Conservation (phyloP, 2,329 filamentous ascomycete species). For the Penicillium sclerotiorum region DNA sequence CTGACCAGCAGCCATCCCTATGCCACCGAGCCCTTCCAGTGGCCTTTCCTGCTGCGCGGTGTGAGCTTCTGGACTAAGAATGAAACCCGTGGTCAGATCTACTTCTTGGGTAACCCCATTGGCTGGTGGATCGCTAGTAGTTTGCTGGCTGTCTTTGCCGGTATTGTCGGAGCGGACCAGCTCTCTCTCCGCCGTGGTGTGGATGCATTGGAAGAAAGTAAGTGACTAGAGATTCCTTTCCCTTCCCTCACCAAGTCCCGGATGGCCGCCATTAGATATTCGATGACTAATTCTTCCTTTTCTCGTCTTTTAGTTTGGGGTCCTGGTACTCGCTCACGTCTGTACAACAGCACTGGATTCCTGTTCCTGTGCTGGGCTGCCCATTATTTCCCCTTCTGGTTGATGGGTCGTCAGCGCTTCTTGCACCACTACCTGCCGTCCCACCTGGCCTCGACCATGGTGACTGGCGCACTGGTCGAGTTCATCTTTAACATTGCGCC, state of each 20-base stretch:
- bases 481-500: constrained; percentile 95
- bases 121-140: constrained; percentile 97
- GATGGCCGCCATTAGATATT: not conserved
- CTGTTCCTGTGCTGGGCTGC: constrained; percentile 98
- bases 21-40: constrained; percentile 90
- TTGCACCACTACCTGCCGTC: constrained; percentile 96
- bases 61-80: constrained; percentile 99
- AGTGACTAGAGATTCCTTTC: constrained; percentile 48
- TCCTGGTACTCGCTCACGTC: constrained; percentile 80
- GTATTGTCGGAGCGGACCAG: constrained; percentile 90
- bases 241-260: not conserved
- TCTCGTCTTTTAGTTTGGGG: constrained; percentile 42
- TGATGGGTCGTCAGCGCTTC: constrained; percentile 98
- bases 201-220: constrained; percentile 90
- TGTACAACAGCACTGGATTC: constrained; percentile 99
- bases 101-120: constrained; percentile 95
- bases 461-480: constrained; percentile 88
- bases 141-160: constrained; percentile 87
- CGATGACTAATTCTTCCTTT: constrained; percentile 13
- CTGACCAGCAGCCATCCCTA: constrained; percentile 97
- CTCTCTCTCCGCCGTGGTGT: constrained; percentile 88
- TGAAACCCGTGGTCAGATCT: constrained; percentile 93
- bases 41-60: constrained; percentile 95
- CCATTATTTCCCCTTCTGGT: constrained; percentile 95
- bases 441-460: constrained; percentile 85